Conservation (phyloP, 1,139 yeast genomes). For the Candida albicans region DNA sequence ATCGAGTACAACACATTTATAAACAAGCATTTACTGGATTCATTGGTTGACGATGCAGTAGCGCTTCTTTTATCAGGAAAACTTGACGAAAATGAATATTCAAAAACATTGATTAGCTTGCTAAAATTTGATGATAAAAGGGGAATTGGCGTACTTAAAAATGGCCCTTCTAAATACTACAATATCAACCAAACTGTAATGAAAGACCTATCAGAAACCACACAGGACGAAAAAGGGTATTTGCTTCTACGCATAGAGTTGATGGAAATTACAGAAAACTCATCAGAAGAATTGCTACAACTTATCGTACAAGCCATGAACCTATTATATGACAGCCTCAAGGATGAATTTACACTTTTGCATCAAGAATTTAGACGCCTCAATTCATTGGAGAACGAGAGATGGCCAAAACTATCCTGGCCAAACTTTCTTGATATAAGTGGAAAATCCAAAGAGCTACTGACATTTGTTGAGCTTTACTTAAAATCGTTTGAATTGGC, state of each 20-base stretch:
- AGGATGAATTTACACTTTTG: constrained; percentile 27
- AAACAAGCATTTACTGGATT: constrained; percentile 16
- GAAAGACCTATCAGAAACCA: constrained; percentile 26
- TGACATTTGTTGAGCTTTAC: constrained; percentile 28
- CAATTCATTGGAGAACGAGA: constrained; percentile 27
- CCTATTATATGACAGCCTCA: constrained; percentile 18
- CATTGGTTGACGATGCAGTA: constrained; percentile 7
- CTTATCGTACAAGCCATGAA: constrained; percentile 12
- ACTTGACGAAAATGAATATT: constrained; percentile 12
- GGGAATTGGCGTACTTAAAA: constrained; percentile 34
- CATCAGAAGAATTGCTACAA: constrained; percentile 20
- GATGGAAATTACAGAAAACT: constrained; percentile 27
- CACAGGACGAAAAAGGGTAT: constrained; percentile 24
- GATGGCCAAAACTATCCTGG: constrained; percentile 45
- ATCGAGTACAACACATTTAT: constrained; percentile 6
- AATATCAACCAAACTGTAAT: constrained; percentile 33
- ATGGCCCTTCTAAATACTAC: constrained; percentile 26
- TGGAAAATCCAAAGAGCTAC: constrained; percentile 28
- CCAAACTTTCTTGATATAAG: constrained; percentile 31
- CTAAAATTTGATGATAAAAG: constrained; percentile 28
- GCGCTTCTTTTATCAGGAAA: constrained; percentile 7
- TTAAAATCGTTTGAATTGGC: constrained; percentile 33
- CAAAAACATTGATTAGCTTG: constrained; percentile 26
- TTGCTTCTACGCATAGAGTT: constrained; percentile 35
- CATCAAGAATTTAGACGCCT: constrained; percentile 30